Conservation (phyloP, 768 basidiomycete species). For the Tylopilus rubrobrunneus region DNA sequence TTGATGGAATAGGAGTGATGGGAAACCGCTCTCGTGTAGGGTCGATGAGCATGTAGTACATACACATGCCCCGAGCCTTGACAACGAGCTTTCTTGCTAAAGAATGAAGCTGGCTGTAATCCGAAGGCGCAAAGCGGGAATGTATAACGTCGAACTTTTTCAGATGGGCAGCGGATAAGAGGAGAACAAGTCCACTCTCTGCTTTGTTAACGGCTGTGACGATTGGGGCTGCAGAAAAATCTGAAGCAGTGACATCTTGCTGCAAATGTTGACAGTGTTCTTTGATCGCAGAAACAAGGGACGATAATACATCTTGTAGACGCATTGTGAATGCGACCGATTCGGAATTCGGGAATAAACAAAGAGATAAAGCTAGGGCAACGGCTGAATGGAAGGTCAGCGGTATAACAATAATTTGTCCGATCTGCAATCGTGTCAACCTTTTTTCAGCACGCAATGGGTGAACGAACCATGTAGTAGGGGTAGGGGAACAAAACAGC, state of each 20-base stretch:
- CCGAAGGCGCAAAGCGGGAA: constrained; percentile 53
- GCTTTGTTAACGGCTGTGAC: constrained; percentile 31
- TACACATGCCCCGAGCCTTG: constrained; percentile 56
- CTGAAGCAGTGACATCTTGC: constrained; percentile 34
- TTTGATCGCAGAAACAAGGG: constrained; percentile 43
- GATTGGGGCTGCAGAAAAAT: constrained; percentile 33
- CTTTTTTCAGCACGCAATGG: background rate
- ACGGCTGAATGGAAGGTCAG: constrained; percentile 57
- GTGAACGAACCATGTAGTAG: constrained; percentile 44
- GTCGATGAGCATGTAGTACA: constrained; percentile 64
- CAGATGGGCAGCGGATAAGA: constrained; percentile 50
- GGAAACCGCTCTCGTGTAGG: constrained; percentile 58
- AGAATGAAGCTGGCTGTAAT: constrained; percentile 50
- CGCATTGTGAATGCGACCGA: constrained; percentile 55
- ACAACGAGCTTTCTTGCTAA: constrained; percentile 49
- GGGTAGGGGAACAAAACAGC: constrained; percentile 63
- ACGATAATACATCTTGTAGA: constrained; percentile 45
- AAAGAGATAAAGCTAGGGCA: constrained; percentile 45
- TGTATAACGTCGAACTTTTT: constrained; percentile 59
- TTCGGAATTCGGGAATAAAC: constrained; percentile 62
- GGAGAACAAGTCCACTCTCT: constrained; percentile 49
- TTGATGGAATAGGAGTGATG: constrained; percentile 39
- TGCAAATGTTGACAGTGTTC: constrained; percentile 46
- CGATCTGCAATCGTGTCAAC: constrained; percentile 35
- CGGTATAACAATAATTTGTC: constrained; percentile 51